Base-by-base conservation (phyloP, 208 protist genomes). In the Phytomonas francai region DNA sequence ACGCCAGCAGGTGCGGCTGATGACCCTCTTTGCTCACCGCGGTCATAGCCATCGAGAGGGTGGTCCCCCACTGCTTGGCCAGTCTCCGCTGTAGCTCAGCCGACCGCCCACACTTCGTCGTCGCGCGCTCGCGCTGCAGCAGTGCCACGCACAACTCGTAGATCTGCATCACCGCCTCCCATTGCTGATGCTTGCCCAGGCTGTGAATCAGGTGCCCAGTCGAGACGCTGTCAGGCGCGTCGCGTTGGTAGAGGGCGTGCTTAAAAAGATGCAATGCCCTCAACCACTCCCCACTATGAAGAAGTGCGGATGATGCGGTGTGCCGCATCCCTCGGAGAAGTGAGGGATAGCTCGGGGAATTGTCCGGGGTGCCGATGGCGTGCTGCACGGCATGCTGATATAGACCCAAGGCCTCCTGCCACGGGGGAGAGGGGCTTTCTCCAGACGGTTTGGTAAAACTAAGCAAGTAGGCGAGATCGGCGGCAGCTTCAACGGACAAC, bases 1-100 rank as follows among this genome's bases (percentile, higher is more conserved):
- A 16, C 14, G 12, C 27, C 34, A 80, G 60, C 32, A 57, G 70
- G 29, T 68, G 60, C 51, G 58, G 74, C 70, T 27, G 71, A 30
- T 42, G 29, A 59, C 33, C 65, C 67, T 61, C 65, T 32, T 51
- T 71, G 72, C 33, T 36, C 31, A 76, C 75, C 0, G 74, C 68
- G 32, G 76, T 79, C 71, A 87, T 73, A 22, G 76, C 71, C 76
- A 87, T 77, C 3, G 81, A 87, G 9, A 87, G 75, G 29, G 80
- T 83, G 31, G 81, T 87, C 19, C 81, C 81, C 78, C 78, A 87
- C 57, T 74, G 36, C 30, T 68, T 66, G 22, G 58, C 59, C 28
- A 58, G 33, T 29, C 29, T 30, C 51, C 45, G 30, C 0, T 67
- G 19, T 4, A 36, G 12, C 22, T 30, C 49, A 5, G 39, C 54